Base-by-base conservation (phyloP, 345 rosid genomes). In the Eucalyptus erythrocorys region DNA sequence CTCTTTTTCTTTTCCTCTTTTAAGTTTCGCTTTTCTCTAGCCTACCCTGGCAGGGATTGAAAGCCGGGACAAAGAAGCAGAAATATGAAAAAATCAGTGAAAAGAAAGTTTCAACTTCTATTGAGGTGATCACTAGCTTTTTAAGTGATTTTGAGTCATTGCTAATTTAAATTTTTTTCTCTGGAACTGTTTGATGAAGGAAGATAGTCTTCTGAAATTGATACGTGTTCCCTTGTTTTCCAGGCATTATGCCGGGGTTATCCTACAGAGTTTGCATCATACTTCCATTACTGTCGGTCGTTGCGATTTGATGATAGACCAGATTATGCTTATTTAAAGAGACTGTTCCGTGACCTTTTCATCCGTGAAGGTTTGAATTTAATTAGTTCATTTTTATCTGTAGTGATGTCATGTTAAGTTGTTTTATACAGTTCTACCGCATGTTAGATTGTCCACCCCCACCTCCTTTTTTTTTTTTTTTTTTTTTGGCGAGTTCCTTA, bases 41-140 rank as follows among this genome's bases (percentile, higher is more conserved):
- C 89, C 98, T 97, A 90, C 99, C 99, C 30, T 97, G 99, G 99
- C 99, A 97, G 93, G 99, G 99, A 89, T 91, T 97, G 85, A 95
- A 95, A 92, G 98, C 99, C 15, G 98, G 98, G 89, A 96, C 94
- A 79, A 97, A 97, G 92, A 95, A 96, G 94, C 98, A 96, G 89
- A 97, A 97, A 92, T 95, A 97, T 91, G 98, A 97, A 91, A 96
- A 93, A 91, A 97, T 97, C 88, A 95, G 97, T 88, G 99, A 97
- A 92, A 96, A 93, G 93, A 97, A 96, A 94, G 97, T 95, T 14
- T 93, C 96, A 5, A 97, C 97, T 88, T 94, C 98, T 90, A 93
- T 95, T 89, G 98, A 96, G 97, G 98, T 96, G 92, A 92, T 85
- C 61, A 11, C 17, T 40, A 55, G 30, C 95, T 86, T 94, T 86